A percentile compares a stretch with the other conserved stretches of the same genome.
Conservation (phyloP, 805 yeast species). For the Wickerhamiella nectarea region DNA sequence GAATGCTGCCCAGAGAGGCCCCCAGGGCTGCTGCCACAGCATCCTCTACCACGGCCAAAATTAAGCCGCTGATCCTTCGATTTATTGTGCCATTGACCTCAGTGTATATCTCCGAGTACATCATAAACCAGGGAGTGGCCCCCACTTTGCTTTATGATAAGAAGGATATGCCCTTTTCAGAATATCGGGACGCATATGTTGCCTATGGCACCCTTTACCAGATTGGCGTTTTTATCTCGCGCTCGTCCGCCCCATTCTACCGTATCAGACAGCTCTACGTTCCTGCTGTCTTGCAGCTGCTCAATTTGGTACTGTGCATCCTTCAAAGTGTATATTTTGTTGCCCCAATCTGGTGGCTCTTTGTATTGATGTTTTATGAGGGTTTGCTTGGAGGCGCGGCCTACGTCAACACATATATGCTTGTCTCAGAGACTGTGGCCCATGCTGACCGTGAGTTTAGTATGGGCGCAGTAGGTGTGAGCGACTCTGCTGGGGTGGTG, state of each 20-base stretch:
- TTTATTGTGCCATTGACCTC: slow-evolving; percentile 74
- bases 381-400: slow-evolving; percentile 81
- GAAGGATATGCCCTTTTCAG: slow-evolving; percentile 50
- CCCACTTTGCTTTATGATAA: slow-evolving; percentile 78
- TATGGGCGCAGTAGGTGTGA: slow-evolving; percentile 69
- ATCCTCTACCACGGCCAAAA: neutral
- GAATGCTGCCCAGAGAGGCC: too few relatives aligned
- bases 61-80: slow-evolving; percentile 25
- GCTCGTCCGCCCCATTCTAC: slow-evolving; percentile 63
- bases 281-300: slow-evolving; percentile 51
- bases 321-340: slow-evolving; percentile 49
- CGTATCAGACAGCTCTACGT: slow-evolving; percentile 46
- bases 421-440: slow-evolving; percentile 48
- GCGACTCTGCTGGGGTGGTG: slow-evolving; percentile 76
- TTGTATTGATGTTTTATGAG: slow-evolving; percentile 64
- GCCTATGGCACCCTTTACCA: slow-evolving; percentile 84
- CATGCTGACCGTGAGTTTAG: slow-evolving; percentile 55
- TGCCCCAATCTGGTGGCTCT: slow-evolving; percentile 48
- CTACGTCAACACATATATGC: slow-evolving; percentile 76
- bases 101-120: slow-evolving; percentile 76
- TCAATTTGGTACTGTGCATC: slow-evolving; percentile 46
- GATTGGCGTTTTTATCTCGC: slow-evolving; percentile 79
- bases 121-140: slow-evolving; percentile 81
- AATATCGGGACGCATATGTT: slow-evolving; percentile 77
- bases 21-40: too few relatives aligned